Evolutionary conservation across 805 yeast species (phyloP), one percentile per base, ranked within the genome.

Genomic region (Metschnikowia drakensbergensis): DNA sequence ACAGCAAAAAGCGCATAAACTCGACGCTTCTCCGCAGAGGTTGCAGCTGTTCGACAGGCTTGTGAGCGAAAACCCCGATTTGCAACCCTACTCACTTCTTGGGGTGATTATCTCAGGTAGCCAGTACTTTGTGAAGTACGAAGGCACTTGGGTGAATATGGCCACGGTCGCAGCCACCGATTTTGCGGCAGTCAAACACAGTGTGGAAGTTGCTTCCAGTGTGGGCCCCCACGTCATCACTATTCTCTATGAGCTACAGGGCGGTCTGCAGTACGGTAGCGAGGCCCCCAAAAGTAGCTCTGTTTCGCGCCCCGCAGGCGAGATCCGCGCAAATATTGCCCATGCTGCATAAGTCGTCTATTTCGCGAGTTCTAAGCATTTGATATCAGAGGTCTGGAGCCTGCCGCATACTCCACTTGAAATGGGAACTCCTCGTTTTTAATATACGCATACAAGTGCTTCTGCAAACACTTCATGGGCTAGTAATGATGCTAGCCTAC

Each of bases 21-120:
- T 41, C 6, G 40, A 50, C n/a, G 61, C 57, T 50, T 38, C 46
- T 30, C 47, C 50, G 1, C 35, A 41, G 9, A 32, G 45, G 42
- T 26, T 41, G 38, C 28, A 45, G 11, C 46, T 37, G 47, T 56
- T 40, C 29, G 54, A 50, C 23, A 33, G 35, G 4, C 45, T 51
- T 10, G 41, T 54, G 11, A 43, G 30, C 43, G 49, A 31, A 22
- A 34, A 44, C 27, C 45, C 51, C 11, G 42, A 32, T 7, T 60
- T 64, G 23, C 48, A 53, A 6, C 53, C 56, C 25, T 71, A 69
- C 51, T 36, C 45, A 2, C 59, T 71, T 10, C 50, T 63, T 0
- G 71, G 72, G 1, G 63, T 69, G 17, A 58, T 70, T 13, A 37
- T 68, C n/a, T 59, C 64, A 3, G 73, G 65, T 32, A 35, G 53